phyloP scores from a whole-genome alignment of 331 rosid species.

The Arachis monticola region DNA sequence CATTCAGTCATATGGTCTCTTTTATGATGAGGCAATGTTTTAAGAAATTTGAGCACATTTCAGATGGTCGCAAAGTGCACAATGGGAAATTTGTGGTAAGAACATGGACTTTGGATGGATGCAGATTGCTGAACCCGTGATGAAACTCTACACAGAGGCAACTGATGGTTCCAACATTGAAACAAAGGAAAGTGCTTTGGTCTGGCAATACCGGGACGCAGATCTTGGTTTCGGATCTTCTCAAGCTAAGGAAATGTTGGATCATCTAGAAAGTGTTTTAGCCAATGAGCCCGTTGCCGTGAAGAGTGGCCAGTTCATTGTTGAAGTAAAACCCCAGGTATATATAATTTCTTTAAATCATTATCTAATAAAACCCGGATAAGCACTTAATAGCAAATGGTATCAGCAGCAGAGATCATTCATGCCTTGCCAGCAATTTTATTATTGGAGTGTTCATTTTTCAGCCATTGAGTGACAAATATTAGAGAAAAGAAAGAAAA shows the following conservation, averaged over 20 bases:
- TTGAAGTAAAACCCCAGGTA: conserved; percentile 95
- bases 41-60: conserved; percentile 31
- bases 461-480: not conserved
- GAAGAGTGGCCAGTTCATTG: conserved; percentile 84
- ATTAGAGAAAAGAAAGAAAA: no score
- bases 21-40: conserved; percentile 3
- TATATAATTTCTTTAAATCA: conserved; percentile 26
- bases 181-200: conserved; percentile 81
- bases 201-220: conserved; percentile 89
- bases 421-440: not conserved
- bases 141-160: conserved; percentile 81
- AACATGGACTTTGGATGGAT: conserved; percentile 76
- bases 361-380: not conserved
- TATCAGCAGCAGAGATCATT: conserved; percentile 18
- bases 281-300: conserved; percentile 92
- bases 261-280: conserved; percentile 87
- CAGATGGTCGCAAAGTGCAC: conserved; percentile 66
- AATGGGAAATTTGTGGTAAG: conserved; percentile 69
- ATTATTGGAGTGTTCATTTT: conserved; percentile 3
- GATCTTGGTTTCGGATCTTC: conserved; percentile 82
- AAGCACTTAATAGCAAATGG: conserved; percentile 16
- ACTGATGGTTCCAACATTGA: conserved; percentile 90
- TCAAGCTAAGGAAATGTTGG: conserved; percentile 90
- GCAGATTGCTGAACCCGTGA: conserved; percentile 81
- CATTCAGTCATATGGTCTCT: not conserved